Base-by-base conservation (phyloP, 2,329 filamentous ascomycete genomes). In the Ambrosiella xylebori region DNA sequence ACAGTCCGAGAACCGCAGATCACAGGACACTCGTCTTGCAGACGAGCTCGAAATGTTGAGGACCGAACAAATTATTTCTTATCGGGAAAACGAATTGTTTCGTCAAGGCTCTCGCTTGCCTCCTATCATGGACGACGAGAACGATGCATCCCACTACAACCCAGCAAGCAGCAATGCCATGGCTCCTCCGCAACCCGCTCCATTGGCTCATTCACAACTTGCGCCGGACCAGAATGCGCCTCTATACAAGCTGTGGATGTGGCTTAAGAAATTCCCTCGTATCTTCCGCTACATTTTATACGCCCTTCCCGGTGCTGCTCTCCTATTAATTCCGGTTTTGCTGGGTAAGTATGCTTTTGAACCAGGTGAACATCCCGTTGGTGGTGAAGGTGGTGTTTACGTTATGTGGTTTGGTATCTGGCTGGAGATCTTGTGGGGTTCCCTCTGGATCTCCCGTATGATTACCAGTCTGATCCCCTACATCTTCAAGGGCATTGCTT, bases 391-490 rank as follows among this genome's bases (percentile, higher is more conserved):
- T 0, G 88, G 85, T 17, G 88, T 95, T 0, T 66, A 81, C 62
- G 73, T 96, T 50, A 73, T 88, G 61, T 97, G 91, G 91, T 96
- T 97, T 66, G 86, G 86, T 37, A 88, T 96, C 62, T 97, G 91
- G 91, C 76, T 96, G 15, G 87, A 95, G 69, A 88, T 95, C 47
- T 77, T 96, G 35, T 97, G 91, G 91, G 76, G 91, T 62, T 88
- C 88, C 0, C 75, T 96, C 0, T 97, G 91, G 91, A 84, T 85
- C 17, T 85, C 76, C 1, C 73, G 77, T 11, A 77, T 80, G 66
- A 63, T 75, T 47, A 77, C 75, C 2, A 73, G 74, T 35, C 66
- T 77, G 40, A 69, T 80, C 63, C 77, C 78, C 0, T 69, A 66
- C 35, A 58, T 72, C 5, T 71, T 80, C 59, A 70, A 71, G 44